Evolutionary conservation across 805 yeast species (phyloP).

Genomic region (Wickerhamomyces alni): DNA sequence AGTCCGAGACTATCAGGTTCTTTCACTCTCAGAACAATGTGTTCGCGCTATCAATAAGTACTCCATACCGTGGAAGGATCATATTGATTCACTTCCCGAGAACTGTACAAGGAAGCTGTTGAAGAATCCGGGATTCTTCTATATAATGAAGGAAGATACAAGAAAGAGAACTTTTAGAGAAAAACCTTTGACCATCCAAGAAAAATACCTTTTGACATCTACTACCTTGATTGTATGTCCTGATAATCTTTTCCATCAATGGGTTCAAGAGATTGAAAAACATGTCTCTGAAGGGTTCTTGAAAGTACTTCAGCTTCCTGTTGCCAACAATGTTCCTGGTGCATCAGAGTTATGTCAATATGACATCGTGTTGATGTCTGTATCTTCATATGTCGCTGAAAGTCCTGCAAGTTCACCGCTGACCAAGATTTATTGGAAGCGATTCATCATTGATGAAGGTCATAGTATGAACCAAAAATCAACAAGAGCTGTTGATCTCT

Average conservation of each 20-base stretch:
- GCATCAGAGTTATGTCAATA: slow-evolving; percentile 32
- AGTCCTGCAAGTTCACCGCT: slow-evolving; percentile 29
- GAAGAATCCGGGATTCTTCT: slow-evolving; percentile 40
- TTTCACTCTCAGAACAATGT: slow-evolving; percentile 35
- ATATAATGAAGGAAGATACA: slow-evolving; percentile 20
- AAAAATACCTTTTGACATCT: slow-evolving; percentile 37
- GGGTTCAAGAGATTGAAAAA: slow-evolving; percentile 53
- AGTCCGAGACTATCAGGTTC: slow-evolving; percentile 15
- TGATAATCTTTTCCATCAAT: slow-evolving; percentile 60
- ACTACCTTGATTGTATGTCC: slow-evolving; percentile 60
- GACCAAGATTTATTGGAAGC: slow-evolving; percentile 51
- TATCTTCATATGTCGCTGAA: slow-evolving; percentile 39
- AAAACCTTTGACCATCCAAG: slow-evolving; percentile 14
- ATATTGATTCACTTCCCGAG: slow-evolving; percentile 37
- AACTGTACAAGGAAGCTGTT: slow-evolving; percentile 32
- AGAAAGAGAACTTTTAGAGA: slow-evolving; percentile 15
- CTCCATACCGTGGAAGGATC: slow-evolving; percentile 56
- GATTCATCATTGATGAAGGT: slow-evolving; percentile 72
- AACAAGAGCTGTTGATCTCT: slow-evolving; percentile 43
- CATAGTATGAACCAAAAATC: slow-evolving; percentile 53
- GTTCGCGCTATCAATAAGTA: slow-evolving; percentile 34
- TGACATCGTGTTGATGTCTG: slow-evolving; percentile 50
- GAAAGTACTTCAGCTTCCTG: slow-evolving; percentile 26
- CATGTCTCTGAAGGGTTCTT: slow-evolving; percentile 40
- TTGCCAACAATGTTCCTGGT: slow-evolving; percentile 21